Conservation (phyloP, 1,284 basidiomycete species). For the Xanthoconium separans region DNA sequence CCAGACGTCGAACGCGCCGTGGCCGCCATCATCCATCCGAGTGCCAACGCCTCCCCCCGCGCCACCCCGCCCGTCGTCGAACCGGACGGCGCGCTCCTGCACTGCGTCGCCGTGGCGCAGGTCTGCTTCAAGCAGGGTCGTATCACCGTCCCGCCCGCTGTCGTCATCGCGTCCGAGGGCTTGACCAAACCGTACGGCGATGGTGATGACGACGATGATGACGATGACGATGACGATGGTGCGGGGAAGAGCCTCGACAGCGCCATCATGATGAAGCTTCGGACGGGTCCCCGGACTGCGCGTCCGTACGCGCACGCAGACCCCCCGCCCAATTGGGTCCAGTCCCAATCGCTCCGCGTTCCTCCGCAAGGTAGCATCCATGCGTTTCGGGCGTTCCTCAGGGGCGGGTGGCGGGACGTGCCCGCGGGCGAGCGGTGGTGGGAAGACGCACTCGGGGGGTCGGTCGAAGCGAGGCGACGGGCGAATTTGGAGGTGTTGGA, state of each 20-base stretch:
- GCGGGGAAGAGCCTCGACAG: too few relatives aligned
- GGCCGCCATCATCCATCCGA: constrained; percentile 35
- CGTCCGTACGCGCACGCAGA: constrained; percentile 40
- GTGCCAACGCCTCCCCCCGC: constrained; percentile 10
- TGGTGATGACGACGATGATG: not conserved
- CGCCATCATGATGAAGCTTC: too few relatives aligned
- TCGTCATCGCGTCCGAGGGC: constrained; percentile 57
- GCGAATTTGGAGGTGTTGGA: constrained; percentile 44
- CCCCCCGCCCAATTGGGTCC: constrained; percentile 55
- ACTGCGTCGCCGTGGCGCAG: constrained; percentile 69
- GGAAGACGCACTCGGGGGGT: constrained; percentile 54
- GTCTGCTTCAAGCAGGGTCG: constrained; percentile 75
- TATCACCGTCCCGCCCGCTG: constrained; percentile 71
- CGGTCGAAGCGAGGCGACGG: constrained; percentile 45
- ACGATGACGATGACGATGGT: too few relatives aligned
- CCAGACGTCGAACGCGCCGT: constrained; percentile 28
- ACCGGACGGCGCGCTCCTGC: constrained; percentile 57
- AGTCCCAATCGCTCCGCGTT: constrained; percentile 40
- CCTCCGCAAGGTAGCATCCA: constrained; percentile 39
- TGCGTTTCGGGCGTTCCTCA: constrained; percentile 44
- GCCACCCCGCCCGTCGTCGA: constrained; percentile 35
- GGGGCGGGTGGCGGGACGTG: constrained; percentile 56
- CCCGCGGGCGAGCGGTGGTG: constrained; percentile 60
- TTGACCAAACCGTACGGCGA: constrained; percentile 38
- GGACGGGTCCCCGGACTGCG: too few relatives aligned